Conservation (phyloP, 2,329 filamentous ascomycete species). For the Aspergillus latus region DNA sequence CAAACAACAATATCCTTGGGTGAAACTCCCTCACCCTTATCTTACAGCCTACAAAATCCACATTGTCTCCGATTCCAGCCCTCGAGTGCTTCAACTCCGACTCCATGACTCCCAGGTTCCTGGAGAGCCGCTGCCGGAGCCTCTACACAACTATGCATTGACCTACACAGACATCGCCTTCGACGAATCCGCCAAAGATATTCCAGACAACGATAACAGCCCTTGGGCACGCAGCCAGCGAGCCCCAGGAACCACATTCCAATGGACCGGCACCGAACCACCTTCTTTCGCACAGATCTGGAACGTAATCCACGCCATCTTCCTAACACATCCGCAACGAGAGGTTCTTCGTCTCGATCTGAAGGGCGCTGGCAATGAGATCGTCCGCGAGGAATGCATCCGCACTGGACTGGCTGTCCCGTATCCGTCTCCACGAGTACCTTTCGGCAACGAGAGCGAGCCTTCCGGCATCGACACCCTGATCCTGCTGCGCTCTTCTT, state of each 20-base stretch:
- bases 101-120: slow-evolving; percentile 33
- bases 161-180: slow-evolving; percentile 40
- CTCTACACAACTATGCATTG: slow-evolving; percentile 41
- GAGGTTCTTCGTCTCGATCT: slow-evolving; percentile 40
- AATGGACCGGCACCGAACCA: slow-evolving; percentile 31
- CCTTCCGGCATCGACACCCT: slow-evolving; percentile 31
- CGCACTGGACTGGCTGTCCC: slow-evolving; percentile 30
- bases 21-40: slow-evolving; percentile 51
- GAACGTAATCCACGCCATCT: slow-evolving; percentile 39
- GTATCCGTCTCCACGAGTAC: slow-evolving; percentile 23
- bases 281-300: slow-evolving; percentile 42
- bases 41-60: slow-evolving; percentile 46
- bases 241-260: slow-evolving; percentile 32
- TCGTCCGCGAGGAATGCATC: slow-evolving; percentile 45
- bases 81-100: slow-evolving; percentile 32
- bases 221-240: slow-evolving; percentile 38
- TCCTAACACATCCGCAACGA: slow-evolving; percentile 32
- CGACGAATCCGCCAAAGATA: slow-evolving; percentile 25
- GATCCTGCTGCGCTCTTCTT: slow-evolving; percentile 55
- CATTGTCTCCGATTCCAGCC: slow-evolving; percentile 27
- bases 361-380: slow-evolving; percentile 34
- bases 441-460: slow-evolving; percentile 23
- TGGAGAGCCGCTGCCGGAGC: slow-evolving; percentile 36
- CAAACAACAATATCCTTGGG: slow-evolving; percentile 31
- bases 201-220: slow-evolving; percentile 38